Base-by-base conservation (phyloP, 1,139 yeast genomes). In the Candida freyschussii region DNA sequence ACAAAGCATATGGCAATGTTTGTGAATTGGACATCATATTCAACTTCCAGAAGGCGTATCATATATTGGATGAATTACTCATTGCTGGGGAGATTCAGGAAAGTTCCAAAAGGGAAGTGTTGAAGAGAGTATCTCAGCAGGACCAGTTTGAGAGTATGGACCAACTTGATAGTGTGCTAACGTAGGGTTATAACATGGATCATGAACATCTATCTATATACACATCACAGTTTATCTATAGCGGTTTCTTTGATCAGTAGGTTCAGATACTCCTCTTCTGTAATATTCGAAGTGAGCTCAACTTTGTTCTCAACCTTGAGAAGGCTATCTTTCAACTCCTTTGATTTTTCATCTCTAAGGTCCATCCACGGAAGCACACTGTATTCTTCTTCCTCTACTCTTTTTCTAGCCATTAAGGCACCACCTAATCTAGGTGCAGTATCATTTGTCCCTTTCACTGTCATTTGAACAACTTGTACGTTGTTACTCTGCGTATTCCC, bases 1-100 rank as follows among this genome's bases (percentile, higher is more conserved):
- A 91, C 64, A 81, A 83, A 52, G 77, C 87, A 48, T 91, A 85
- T 54, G 97, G 96, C n/a, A 91, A 87, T 54, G 98, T 91, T 14
- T 84, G 96, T 60, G 96, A 87, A 55, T 62, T 85, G 50, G 94
- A 89, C 59, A 87, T 91, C 42, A 91, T 91, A 33, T 91, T 91
- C 71, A 94, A 94, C 48, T 91, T 91, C 61, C 84, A 82, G 50
- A 83, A 85, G 56, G 97, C 97, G 0, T 91, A 91, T 56, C 84
- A 85, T 58, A 81, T 91, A 13, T 65, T 93, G 45, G 96, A 91
- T 57, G 98, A 93, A 57, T 65, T 91, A 48, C 60, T 93, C 29
- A 64, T 79, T 55, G 78, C 78, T 28, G 98, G 98, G 0, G 79
- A 82, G 36, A 59, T 91, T 14, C 86, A 84, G 47, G 99, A 91